These are phyloP conservation scores for Rhizopus sp. DNA, from an alignment of 371 early-diverging fungal genomes.

Conservation along the genomic window DNA sequence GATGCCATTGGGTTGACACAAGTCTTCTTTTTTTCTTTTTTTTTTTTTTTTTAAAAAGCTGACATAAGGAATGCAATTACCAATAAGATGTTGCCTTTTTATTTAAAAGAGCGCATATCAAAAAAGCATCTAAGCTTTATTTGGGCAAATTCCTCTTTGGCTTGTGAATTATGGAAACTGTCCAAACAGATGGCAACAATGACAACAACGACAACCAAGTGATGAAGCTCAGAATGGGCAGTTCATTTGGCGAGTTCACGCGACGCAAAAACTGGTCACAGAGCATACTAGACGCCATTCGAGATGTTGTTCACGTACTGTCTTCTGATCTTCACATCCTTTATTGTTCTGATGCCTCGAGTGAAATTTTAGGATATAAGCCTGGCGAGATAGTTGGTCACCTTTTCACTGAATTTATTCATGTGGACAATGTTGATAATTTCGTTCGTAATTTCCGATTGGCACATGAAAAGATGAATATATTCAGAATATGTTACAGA, in stretches of 20 bases:
- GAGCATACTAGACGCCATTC: constrained; percentile 50
- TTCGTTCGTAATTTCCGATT: constrained; percentile 26
- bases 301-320: constrained; percentile 46
- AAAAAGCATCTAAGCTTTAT: too few species aligned
- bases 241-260: constrained; percentile 36
- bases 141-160: not conserved
- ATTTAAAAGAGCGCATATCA: too few species aligned
- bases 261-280: constrained; percentile 51
- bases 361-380: constrained; percentile 48
- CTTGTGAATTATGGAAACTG: not conserved
- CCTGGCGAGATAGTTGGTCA: constrained; percentile 32
- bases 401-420: constrained; percentile 25
- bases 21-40: too few species aligned
- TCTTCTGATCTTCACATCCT: constrained; percentile 18
- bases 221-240: not conserved
- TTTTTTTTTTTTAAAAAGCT: too few species aligned
- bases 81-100: too few species aligned
- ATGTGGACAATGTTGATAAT: constrained; percentile 30
- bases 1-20: too few species aligned
- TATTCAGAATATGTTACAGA: constrained; percentile 15
- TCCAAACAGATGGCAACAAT: not conserved
- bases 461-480: constrained; percentile 13
- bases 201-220: not conserved
- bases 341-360: constrained; percentile 38
- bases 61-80: too few species aligned